Evolutionary conservation across 2,329 filamentous ascomycete genomes (phyloP).

Genomic region (Capronia americana): DNA sequence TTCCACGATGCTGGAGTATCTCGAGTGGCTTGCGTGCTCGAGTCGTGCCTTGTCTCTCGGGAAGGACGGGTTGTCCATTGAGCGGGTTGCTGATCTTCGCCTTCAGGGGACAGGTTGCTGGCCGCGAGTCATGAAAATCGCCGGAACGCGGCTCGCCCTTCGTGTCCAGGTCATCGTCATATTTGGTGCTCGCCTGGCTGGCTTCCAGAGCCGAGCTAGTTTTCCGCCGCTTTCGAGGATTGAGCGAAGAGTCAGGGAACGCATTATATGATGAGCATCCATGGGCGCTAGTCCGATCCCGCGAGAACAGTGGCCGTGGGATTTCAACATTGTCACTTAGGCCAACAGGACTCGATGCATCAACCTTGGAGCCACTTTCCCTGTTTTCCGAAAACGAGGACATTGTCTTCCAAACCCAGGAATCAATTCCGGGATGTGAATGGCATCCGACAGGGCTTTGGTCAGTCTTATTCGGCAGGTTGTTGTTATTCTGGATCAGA

Average conservation of each 20-base stretch:
- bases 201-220: constrained; percentile 16
- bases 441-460: neutral
- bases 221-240: constrained; percentile 34
- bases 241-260: constrained; percentile 18
- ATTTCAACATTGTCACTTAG: constrained; percentile 27
- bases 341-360: neutral
- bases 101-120: constrained; percentile 13
- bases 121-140: neutral
- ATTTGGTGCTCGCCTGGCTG: neutral
- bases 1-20: constrained; percentile 34
- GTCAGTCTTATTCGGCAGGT: neutral
- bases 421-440: constrained; percentile 23
- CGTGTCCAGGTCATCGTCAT: neutral
- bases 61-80: neutral
- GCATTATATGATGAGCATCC: constrained; percentile 9
- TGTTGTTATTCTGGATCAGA: neutral
- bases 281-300: neutral
- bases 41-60: constrained; percentile 10
- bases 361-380: neutral
- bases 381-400: neutral
- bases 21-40: constrained; percentile 28
- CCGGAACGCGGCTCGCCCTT: neutral
- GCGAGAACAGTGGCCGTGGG: constrained; percentile 36
- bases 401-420: constrained; percentile 27
- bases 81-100: neutral